Evolutionary conservation across 345 rosid genomes (phyloP).

Genomic region (Erucastrum elatum): DNA sequence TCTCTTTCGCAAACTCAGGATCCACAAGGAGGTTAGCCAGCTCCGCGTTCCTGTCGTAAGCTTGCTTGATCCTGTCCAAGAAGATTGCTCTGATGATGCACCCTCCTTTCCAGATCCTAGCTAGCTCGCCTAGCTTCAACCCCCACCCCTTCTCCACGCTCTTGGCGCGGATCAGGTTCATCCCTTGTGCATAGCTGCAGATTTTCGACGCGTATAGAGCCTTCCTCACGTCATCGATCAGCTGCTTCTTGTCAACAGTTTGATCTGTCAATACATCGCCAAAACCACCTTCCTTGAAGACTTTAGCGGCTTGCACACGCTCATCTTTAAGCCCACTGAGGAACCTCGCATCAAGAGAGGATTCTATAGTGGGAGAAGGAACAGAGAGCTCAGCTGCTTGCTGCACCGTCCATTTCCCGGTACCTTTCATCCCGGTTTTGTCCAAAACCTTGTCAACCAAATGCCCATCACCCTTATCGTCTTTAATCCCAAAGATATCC

Average conservation of each 20-base stretch:
- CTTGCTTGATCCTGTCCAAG: conserved; percentile 93
- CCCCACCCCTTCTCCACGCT: conserved; percentile 88
- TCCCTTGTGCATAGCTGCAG: conserved; percentile 46
- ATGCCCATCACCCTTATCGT: conserved; percentile 81
- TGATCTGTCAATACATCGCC: conserved; percentile 61
- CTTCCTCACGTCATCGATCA: conserved; percentile 81
- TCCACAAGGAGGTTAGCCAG: conserved; percentile 89
- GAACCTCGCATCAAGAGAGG: conserved; percentile 90
- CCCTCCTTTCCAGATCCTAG: conserved; percentile 98
- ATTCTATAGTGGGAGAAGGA: conserved; percentile 91
- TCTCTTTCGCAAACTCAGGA: conserved; percentile 94
- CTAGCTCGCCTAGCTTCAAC: conserved; percentile 82
- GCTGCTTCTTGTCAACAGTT: conserved; percentile 72
- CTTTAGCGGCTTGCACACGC: conserved; percentile 80
- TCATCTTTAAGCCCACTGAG: conserved; percentile 93
- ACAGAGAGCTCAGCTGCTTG: conserved; percentile 97
- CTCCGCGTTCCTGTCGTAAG: conserved; percentile 83
- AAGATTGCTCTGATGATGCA: conserved; percentile 93
- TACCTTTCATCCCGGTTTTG: conserved; percentile 98
- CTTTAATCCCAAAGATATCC: conserved; percentile 82
- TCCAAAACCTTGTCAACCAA: conserved; percentile 94
- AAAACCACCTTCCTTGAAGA: conserved; percentile 76
- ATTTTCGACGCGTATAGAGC: conserved; percentile 88
- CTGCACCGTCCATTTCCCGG: conserved; percentile 98
- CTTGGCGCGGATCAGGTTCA: conserved; percentile 94